Conservation (phyloP, 805 yeast genomes). For the Candida endomychidarum region DNA sequence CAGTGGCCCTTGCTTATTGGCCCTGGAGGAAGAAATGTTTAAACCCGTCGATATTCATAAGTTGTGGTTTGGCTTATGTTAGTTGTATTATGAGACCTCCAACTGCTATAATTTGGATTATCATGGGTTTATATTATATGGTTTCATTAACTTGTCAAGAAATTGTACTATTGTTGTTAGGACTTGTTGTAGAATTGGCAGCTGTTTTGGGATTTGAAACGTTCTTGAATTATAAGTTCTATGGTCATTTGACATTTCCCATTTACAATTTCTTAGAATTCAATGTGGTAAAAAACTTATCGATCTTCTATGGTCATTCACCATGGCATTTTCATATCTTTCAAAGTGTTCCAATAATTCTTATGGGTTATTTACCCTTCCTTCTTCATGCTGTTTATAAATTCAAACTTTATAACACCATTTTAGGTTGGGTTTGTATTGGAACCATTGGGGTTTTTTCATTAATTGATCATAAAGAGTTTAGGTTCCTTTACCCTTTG, state of each 20-base stretch:
- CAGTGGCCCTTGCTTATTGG: constrained; percentile 69
- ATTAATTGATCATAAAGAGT: constrained; percentile 78
- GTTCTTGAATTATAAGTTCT: constrained; percentile 59
- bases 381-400: constrained; percentile 30
- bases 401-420: constrained; percentile 12
- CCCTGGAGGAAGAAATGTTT: constrained; percentile 47
- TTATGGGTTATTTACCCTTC: constrained; percentile 66
- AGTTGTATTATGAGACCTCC: constrained; percentile 83
- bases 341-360: constrained; percentile 79
- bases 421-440: constrained; percentile 26
- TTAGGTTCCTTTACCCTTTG: constrained; percentile 82
- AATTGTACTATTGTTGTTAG: constrained; percentile 14
- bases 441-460: constrained; percentile 61
- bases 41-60: constrained; percentile 22
- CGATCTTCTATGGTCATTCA: constrained; percentile 81
- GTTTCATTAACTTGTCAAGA: neutral
- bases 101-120: constrained; percentile 73
- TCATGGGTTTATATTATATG: constrained; percentile 46
- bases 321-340: constrained; percentile 81
- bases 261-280: constrained; percentile 69
- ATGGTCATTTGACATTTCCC: constrained; percentile 59
- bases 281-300: constrained; percentile 69
- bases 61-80: constrained; percentile 52
- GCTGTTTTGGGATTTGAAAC: constrained; percentile 33
- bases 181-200: constrained; percentile 21